Base-by-base conservation (phyloP, 1,284 basidiomycete species). In the Cystobasidium sp. region DNA sequence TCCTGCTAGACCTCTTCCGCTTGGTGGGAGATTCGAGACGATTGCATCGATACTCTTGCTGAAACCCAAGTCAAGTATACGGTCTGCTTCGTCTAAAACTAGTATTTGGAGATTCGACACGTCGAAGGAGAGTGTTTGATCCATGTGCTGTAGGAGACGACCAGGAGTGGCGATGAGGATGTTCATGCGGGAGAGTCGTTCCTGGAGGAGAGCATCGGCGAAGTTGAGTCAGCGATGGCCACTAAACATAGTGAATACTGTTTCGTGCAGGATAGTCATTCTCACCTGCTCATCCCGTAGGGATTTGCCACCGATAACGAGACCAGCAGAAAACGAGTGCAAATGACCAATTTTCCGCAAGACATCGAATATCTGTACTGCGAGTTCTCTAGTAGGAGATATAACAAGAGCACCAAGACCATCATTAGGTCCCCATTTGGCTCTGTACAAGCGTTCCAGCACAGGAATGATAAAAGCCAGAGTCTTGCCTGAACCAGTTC, bases 151-250 rank as follows among this genome's bases (percentile, higher is more conserved):
- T 68, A 99, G 84, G 41, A 99, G 84, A 68, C 97, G 88, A 18
- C 96, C 97, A 0, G 96, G 96, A 1, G 97, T 98, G 1, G 96
- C 95, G 22, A 99, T 92, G 37, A 99, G 87, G 75, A 99, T 97
- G 81, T 99, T 99, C 94, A 99, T 98, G 63, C 92, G 87, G 14
- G 89, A 87, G 55, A 99, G 82, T 14, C 97, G 86, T 31, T 94
- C 93, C 66, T 80, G 77, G 9, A 56, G n/a, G 16, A 6, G 18
- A 46, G 16, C 31, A 61, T 46, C 3, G 31, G 31, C 5, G 41
- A 56, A 46, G 37, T 7, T 4, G 43, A 24, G 49, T 43, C 18
- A 68, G 52, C 20, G 12, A 6, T 24, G 14, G 39, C 31, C 44
- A n/a, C n/a, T n/a, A n/a, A n/a, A n/a, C 64, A 24, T 7, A 37